Evolutionary conservation across 192 early-diverging fungal genomes (phyloP).

Genomic region (Thamnidium elegans): DNA sequence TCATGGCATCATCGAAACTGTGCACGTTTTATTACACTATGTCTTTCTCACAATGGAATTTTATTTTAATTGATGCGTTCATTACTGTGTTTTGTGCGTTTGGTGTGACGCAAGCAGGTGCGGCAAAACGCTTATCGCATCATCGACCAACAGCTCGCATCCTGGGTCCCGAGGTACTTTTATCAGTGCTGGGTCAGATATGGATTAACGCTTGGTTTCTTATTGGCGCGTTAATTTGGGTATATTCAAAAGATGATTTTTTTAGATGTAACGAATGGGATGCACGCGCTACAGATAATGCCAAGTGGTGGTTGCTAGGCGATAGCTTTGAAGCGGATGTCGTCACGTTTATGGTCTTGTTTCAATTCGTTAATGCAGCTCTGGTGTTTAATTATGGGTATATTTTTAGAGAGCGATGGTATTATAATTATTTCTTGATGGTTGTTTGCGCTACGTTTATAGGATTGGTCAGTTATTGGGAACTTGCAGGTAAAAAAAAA

Average conservation of each 20-base stretch:
- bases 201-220: conserved; percentile 59
- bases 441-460: conserved; percentile 40
- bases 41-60: conserved; percentile 53
- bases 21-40: conserved; percentile 66
- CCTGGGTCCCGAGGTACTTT: conserved; percentile 60
- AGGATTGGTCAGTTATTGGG: conserved; percentile 47
- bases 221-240: conserved; percentile 39
- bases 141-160: conserved; percentile 61
- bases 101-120: conserved; percentile 47
- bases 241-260: conserved; percentile 51
- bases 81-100: conserved; percentile 50
- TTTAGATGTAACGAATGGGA: conserved; percentile 68
- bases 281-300: conserved; percentile 43
- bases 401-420: conserved; percentile 49
- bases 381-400: conserved; percentile 56
- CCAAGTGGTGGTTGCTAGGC: conserved; percentile 63
- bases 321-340: conserved; percentile 64
- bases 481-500: conserved; percentile 39
- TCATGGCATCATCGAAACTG: conserved; percentile 59
- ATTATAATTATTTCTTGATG: conserved; percentile 44
- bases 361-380: conserved; percentile 63
- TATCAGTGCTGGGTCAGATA: conserved; percentile 54
- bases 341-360: conserved; percentile 47
- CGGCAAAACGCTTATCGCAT: conserved; percentile 41
- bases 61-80: conserved; percentile 66